Evolutionary conservation across 2,329 filamentous ascomycete genomes (phyloP).

Genomic region (Triangularia setosa): DNA sequence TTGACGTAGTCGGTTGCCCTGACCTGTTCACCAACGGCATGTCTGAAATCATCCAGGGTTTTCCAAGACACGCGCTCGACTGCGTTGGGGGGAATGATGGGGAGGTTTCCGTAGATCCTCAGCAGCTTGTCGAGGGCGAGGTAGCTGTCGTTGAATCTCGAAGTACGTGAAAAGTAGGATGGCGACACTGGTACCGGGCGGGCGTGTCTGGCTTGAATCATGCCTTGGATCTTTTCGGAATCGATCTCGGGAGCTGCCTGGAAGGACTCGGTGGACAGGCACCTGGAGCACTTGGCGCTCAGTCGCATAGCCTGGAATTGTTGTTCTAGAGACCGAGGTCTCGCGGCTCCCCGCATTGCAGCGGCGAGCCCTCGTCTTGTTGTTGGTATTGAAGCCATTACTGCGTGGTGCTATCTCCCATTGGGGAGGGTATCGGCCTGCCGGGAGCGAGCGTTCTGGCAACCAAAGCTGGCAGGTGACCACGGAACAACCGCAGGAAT

Average conservation of each 20-base stretch:
- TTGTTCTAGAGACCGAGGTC: slow-evolving; percentile 19
- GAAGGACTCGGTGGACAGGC: slow-evolving; percentile 20
- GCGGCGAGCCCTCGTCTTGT: slow-evolving; percentile 20
- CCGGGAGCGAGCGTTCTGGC: slow-evolving; percentile 9
- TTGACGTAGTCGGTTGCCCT: slow-evolving; percentile 74
- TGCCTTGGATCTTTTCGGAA: slow-evolving; percentile 24
- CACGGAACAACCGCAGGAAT: slow-evolving; percentile 1
- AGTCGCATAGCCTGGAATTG: slow-evolving; percentile 24
- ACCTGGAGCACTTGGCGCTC: slow-evolving; percentile 12
- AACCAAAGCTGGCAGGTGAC: slow-evolving; percentile 21
- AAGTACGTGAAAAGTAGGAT: slow-evolving; percentile 90
- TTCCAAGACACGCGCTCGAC: slow-evolving; percentile 77
- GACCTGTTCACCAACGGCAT: slow-evolving; percentile 66
- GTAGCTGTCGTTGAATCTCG: slow-evolving; percentile 80
- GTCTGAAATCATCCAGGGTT: slow-evolving; percentile 70
- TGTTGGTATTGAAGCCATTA: slow-evolving; percentile 28
- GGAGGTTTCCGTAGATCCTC: slow-evolving; percentile 69
- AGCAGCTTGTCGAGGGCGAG: slow-evolving; percentile 69
- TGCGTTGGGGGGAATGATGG: slow-evolving; percentile 60
- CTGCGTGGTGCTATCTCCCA: slow-evolving; percentile 18
- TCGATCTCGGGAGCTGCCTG: slow-evolving; percentile 20
- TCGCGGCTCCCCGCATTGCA: slow-evolving; percentile 23
- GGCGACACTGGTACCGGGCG: slow-evolving; percentile 79
- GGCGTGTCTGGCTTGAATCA: slow-evolving; percentile 43
- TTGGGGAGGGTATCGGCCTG: slow-evolving; percentile 17